phyloP scores from a whole-genome alignment of 2,329 filamentous ascomycete species.

The Nemania abortiva region DNA sequence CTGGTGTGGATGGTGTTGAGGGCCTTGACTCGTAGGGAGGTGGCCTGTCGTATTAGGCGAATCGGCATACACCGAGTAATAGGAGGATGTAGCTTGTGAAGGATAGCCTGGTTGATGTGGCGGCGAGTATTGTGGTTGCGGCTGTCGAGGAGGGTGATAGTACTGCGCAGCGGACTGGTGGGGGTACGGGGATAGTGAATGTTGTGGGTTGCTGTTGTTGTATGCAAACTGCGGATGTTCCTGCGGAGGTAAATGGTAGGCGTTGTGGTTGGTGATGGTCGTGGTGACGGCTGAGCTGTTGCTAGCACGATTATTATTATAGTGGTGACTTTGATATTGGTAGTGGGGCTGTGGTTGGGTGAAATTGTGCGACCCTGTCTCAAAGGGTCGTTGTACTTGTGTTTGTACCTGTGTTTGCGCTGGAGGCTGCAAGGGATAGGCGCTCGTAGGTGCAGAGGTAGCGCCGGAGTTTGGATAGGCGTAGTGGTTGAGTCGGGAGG shows the following conservation, averaged over 20 bases:
- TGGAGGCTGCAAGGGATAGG: conserved; percentile 48
- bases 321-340: conserved; percentile 47
- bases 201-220: conserved; percentile 19
- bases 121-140: conserved; percentile 43
- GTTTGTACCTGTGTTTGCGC: conserved; percentile 28
- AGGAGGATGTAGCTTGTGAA: conserved; percentile 40
- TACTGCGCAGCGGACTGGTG: conserved; percentile 26
- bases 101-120: conserved; percentile 40
- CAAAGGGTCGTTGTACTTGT: conserved; percentile 20
- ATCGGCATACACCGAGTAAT: conserved; percentile 46
- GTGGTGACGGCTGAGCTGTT: conserved; percentile 45
- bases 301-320: conserved; percentile 45
- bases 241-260: conserved; percentile 30
- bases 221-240: conserved; percentile 32
- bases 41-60: conserved; percentile 38
- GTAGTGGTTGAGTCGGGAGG: conserved; percentile 39
- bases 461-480: conserved; percentile 39
- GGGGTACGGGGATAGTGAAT: conserved; percentile 26
- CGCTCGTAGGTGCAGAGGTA: conserved; percentile 36
- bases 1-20: conserved; percentile 26
- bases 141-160: conserved; percentile 42
- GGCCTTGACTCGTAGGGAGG: conserved; percentile 33
- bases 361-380: conserved; percentile 32
- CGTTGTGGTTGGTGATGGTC: conserved; percentile 40
- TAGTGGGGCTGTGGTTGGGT: conserved; percentile 40